A percentile compares a stretch with the other conserved stretches of the same genome.
These are phyloP conservation scores for Pythium rishiriense DNA, from an alignment of 352 stramenopile genomes.

Conservation along the genomic window DNA sequence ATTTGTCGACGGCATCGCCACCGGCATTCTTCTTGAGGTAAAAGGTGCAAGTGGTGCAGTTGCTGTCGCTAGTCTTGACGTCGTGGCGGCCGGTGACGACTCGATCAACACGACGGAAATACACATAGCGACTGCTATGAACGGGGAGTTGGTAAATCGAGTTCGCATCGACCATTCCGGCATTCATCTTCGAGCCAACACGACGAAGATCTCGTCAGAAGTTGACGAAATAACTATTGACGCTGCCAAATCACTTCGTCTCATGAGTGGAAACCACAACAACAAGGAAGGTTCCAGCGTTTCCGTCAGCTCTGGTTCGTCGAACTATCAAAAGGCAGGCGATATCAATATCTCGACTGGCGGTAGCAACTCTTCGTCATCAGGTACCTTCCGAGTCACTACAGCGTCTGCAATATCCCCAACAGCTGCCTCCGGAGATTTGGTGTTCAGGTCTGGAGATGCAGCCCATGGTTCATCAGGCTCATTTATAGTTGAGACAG, in stretches of 20 bases:
- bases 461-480: constrained; percentile 21
- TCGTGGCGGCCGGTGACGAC: constrained; percentile 26
- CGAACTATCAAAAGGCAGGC: constrained; percentile 39
- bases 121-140: constrained; percentile 37
- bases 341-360: constrained; percentile 40
- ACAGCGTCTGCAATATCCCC: constrained; percentile 26
- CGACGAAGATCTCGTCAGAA: constrained; percentile 44
- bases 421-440: constrained; percentile 12
- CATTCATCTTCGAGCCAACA: constrained; percentile 38
- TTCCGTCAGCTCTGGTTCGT: constrained; percentile 36
- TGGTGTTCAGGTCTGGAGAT: constrained; percentile 15
- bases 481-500: constrained; percentile 8
- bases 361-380: constrained; percentile 33
- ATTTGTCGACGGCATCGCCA: constrained; percentile 49
- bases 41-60: constrained; percentile 14
- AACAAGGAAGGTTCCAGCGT: constrained; percentile 45
- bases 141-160: constrained; percentile 26
- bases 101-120: constrained; percentile 33
- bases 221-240: constrained; percentile 38
- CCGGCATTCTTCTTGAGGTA: constrained; percentile 46
- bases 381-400: constrained; percentile 26
- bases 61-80: constrained; percentile 41
- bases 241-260: constrained; percentile 32
- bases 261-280: constrained; percentile 34
- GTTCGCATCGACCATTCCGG: constrained; percentile 43